phyloP scores from a whole-genome alignment of 177 flowering plant species.

The Vitis hybrid region DNA sequence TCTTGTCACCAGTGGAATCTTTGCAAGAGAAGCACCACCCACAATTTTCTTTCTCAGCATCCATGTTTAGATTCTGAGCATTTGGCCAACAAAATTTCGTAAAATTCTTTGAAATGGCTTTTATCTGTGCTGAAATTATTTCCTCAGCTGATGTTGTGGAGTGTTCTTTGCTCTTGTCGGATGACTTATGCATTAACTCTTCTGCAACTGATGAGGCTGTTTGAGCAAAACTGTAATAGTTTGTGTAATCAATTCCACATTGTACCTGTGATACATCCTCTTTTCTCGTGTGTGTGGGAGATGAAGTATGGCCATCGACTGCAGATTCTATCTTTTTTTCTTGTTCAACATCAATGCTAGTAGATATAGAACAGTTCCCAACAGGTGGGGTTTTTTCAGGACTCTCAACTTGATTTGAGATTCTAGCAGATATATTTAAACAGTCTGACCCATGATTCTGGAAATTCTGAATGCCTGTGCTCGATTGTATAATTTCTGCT shows the following conservation, averaged over 20 bases:
- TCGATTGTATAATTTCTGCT: constrained; percentile 35
- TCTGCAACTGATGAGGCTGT: constrained; percentile 58
- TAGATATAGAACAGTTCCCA: constrained; percentile 20
- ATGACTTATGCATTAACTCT: constrained; percentile 47
- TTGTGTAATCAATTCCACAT: constrained; percentile 43
- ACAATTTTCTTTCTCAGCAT: constrained; percentile 69
- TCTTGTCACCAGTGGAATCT: constrained; percentile 41
- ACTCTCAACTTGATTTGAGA: constrained; percentile 17
- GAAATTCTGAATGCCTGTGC: constrained; percentile 16
- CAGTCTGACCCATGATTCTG: constrained; percentile 10
- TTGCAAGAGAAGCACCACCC: constrained; percentile 93
- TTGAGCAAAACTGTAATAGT: constrained; percentile 69
- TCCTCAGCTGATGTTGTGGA: constrained; percentile 51
- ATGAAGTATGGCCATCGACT: constrained; percentile 12
- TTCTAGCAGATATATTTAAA: constrained; percentile 13
- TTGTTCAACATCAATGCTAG: constrained; percentile 18
- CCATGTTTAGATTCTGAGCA: constrained; percentile 27
- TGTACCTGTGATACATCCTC: constrained; percentile 22
- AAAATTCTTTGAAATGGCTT: constrained; percentile 47
- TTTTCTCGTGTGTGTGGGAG: constrained; percentile 13
- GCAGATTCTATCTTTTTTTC: constrained; percentile 16
- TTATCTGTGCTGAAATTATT: constrained; percentile 55
- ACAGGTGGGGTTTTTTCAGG: constrained; percentile 9
- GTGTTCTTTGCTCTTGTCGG: constrained; percentile 35
- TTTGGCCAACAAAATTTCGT: constrained; percentile 62